A percentile compares a stretch with the other conserved stretches of the same genome.
phyloP scores from a whole-genome alignment of 148 eudicot genomes.

The Diospyros lotus region DNA sequence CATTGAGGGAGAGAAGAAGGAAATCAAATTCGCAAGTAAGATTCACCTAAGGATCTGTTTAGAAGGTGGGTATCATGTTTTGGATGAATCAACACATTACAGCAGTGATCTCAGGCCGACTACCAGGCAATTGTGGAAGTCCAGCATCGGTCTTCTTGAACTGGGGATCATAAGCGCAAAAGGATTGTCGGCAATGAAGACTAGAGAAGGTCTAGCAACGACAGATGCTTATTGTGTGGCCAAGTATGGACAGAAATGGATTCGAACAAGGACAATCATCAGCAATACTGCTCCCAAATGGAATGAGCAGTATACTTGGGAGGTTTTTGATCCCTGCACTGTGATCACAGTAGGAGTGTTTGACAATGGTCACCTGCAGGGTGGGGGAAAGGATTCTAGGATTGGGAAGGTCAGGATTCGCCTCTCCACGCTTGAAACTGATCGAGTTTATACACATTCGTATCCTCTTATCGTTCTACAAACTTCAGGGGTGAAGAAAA shows the following conservation, averaged over 20 bases:
- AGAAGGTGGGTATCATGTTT: conserved; percentile 80
- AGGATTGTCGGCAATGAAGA: conserved; percentile 58
- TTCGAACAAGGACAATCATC: conserved; percentile 68
- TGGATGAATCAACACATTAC: conserved; percentile 70
- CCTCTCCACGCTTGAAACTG: conserved; percentile 68
- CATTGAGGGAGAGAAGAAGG: conserved; percentile 62
- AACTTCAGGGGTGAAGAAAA: conserved; percentile 67
- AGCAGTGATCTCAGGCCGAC: conserved; percentile 69
- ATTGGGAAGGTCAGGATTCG: conserved; percentile 80
- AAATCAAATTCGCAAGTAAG: conserved; percentile 56
- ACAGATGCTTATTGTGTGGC: conserved; percentile 85
- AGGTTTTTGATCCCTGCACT: conserved; percentile 71
- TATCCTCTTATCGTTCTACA: conserved; percentile 66
- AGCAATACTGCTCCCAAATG: conserved; percentile 54
- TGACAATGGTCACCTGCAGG: conserved; percentile 58
- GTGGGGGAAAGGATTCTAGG: conserved; percentile 46
- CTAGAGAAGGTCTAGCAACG: conserved; percentile 51
- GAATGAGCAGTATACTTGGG: conserved; percentile 93
- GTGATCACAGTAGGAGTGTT: conserved; percentile 69
- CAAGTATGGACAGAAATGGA: conserved; percentile 74
- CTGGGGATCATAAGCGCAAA: conserved; percentile 64
- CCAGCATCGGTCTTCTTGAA: conserved; percentile 62
- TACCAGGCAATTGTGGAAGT: conserved; percentile 59
- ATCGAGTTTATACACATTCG: conserved; percentile 69
- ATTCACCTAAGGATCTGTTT: conserved; percentile 59